Percentiles rank a stretch among this genome's conserved stretches.
Conservation (phyloP, 768 basidiomycete genomes). For the Boletus sp. region DNA sequence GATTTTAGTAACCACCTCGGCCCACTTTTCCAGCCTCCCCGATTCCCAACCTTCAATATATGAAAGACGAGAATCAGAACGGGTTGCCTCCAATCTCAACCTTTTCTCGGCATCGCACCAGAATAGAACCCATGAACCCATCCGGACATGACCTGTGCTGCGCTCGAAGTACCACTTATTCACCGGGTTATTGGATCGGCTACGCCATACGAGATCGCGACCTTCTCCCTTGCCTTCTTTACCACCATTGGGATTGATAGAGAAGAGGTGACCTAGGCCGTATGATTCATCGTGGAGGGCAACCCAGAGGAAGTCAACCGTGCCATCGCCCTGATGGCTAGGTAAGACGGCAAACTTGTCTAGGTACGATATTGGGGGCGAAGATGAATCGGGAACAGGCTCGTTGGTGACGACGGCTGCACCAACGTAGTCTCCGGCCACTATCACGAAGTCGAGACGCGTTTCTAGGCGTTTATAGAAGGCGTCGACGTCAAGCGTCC, state of each 20-base stretch:
- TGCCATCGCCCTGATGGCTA: slow-evolving; percentile 94
- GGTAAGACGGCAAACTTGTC: slow-evolving; percentile 99
- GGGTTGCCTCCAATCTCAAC: slow-evolving; percentile 65
- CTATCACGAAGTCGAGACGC: slow-evolving; percentile 85
- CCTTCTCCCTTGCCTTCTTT: slow-evolving; percentile 87
- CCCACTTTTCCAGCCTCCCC: slow-evolving; percentile 71
- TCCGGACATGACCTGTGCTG: slow-evolving; percentile 83
- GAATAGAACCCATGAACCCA: slow-evolving; percentile 89
- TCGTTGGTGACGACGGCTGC: slow-evolving; percentile 90
- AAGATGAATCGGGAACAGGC: slow-evolving; percentile 31
- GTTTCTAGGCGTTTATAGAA: slow-evolving; percentile 80
- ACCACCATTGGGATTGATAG: slow-evolving; percentile 94
- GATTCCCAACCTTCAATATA: slow-evolving; percentile 77
- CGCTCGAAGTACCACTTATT: slow-evolving; percentile 99
- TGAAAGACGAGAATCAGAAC: slow-evolving; percentile 62
- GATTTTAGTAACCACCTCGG: slow-evolving; percentile 61
- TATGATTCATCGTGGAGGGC: slow-evolving; percentile 98
- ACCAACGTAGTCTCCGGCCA: slow-evolving; percentile 94
- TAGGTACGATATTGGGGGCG: slow-evolving; percentile 75
- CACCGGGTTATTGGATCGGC: slow-evolving; percentile 88
- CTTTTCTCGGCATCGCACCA: slow-evolving; percentile 98
- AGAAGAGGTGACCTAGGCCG: slow-evolving; percentile 89
- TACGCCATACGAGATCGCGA: slow-evolving; percentile 95
- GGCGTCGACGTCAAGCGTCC: slow-evolving; percentile 62
- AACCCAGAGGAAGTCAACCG: slow-evolving; percentile 99